Evolutionary conservation across 1,284 basidiomycete genomes (phyloP).

Genomic region (Pulveroboletus sp.): DNA sequence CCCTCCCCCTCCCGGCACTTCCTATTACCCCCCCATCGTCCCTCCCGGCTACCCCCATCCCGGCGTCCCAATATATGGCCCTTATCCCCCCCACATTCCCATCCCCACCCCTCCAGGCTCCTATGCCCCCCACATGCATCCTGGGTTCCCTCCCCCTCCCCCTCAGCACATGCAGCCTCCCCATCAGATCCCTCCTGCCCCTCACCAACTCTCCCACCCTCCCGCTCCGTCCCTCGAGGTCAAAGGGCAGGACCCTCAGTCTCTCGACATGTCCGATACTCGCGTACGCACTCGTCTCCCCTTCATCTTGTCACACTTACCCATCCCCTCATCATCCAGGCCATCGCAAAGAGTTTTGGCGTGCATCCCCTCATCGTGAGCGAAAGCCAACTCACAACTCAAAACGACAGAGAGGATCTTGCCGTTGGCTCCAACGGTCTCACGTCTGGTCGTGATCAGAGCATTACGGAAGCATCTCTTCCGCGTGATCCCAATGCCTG

Average conservation of each 20-base stretch:
- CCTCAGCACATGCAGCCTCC: conserved; percentile 38
- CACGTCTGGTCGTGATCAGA: conserved; percentile 65
- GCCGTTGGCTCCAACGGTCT: conserved; percentile 72
- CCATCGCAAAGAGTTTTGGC: conserved; percentile 76
- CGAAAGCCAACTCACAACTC: conserved; percentile 53
- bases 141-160: conserved; percentile 52
- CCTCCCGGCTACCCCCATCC: conserved; percentile 48
- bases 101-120: conserved; percentile 51
- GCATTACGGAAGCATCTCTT: conserved; percentile 52
- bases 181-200: conserved; percentile 36
- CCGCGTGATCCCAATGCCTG: conserved; percentile 64
- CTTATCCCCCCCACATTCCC: conserved; percentile 47
- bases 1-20: conserved; percentile 38
- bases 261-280: conserved; percentile 73
- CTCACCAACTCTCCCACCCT: conserved; percentile 35
- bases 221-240: conserved; percentile 44
- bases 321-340: conserved; percentile 36
- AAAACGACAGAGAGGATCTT: conserved; percentile 65
- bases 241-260: conserved; percentile 73
- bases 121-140: conserved; percentile 55
- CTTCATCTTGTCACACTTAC: conserved; percentile 5
- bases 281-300: conserved; percentile 41
- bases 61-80: conserved; percentile 44
- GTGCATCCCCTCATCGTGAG: conserved; percentile 69
- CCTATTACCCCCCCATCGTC: conserved; percentile 45